Base-by-base conservation (phyloP, 2,329 filamentous ascomycete species). In the Aphanocladium album region DNA sequence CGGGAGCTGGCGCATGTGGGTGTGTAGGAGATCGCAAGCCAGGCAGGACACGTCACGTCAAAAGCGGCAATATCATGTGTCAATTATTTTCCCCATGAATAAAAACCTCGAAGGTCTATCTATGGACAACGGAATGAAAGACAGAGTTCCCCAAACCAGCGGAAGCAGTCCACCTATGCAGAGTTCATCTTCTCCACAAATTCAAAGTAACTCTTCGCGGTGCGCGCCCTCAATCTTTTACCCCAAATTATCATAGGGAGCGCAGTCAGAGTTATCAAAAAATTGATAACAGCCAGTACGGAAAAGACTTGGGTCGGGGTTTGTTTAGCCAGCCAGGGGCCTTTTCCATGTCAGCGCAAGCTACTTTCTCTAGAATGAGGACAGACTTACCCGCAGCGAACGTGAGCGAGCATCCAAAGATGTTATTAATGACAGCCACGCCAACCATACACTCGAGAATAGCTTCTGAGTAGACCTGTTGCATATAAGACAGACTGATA, bases 391-490 rank as follows among this genome's bases (percentile, higher is more conserved):
- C 56, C n/a, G 56, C 56, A 8, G 56, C 75, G 62, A 84, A 84
- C 0, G 81, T 83, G 62, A 84, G 82, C 60, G 83, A 73, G 66
- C 79, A 80, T 9, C 79, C 81, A 17, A 84, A 71, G 2, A 76
- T 79, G 67, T 84, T 84, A 69, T 84, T 84, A 68, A 84, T 82
- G 21, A 83, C 79, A 2, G 80, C 77, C 1, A 84, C 81, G 6
- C 81, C 81, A 1, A 83, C 82, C 81, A 84, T 84, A 30, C 82
- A 82, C 64, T 84, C 81, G 2, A 84, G 70, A 6, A 84, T 77
- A 76, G 83, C 83, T 37, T 83, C 81, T 1, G 81, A 80, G 61
- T 84, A 84, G 3, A 78, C 78, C 62, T 84, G 82, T 64, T 81
- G 80, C 5, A 83, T 71, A 62, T 84, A 84, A 0, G 81, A 79